Percentiles rank a stretch among this genome's conserved stretches.
Conservation (phyloP, 1,284 basidiomycete species). For the Lentinula novae-zelandiae region DNA sequence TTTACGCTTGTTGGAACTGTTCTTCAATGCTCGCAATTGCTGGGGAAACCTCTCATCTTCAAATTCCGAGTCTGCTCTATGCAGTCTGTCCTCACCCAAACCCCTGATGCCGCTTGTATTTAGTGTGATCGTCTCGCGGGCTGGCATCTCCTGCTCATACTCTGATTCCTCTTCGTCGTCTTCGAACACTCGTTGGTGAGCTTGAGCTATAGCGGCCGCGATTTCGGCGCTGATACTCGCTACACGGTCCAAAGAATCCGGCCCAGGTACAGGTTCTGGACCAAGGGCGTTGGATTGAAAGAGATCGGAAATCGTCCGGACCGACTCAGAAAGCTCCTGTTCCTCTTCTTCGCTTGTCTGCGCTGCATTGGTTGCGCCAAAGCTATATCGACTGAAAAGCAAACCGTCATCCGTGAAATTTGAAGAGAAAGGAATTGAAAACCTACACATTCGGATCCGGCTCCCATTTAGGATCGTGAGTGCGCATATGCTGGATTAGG, state of each 20-base stretch:
- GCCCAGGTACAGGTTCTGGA: conserved; percentile 18
- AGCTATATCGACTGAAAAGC: conserved; percentile 61
- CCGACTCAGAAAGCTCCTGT: conserved; percentile 59
- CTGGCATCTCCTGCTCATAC: conserved; percentile 45
- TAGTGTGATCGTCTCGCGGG: conserved; percentile 44
- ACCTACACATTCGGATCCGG: conserved; percentile 77
- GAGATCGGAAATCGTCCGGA: conserved; percentile 65
- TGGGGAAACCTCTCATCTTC: conserved; percentile 60
- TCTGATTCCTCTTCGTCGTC: conserved; percentile 48
- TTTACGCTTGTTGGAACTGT: conserved; percentile 5
- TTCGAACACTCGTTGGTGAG: conserved; percentile 45
- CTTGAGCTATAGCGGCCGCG: conserved; percentile 68
- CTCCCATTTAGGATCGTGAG: conserved; percentile 77
- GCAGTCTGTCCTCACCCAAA: conserved; percentile 15
- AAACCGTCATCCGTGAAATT: conserved; percentile 14
- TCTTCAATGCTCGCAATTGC: conserved; percentile 56
- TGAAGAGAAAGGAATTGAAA: conserved; percentile 3
- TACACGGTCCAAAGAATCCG: conserved; percentile 54
- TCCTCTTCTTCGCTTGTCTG: conserved; percentile 47
- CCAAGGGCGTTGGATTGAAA: conserved; percentile 43
- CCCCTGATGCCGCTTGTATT: conserved; percentile 60
- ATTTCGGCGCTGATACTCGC: conserved; percentile 72
- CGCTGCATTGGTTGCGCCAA: conserved; percentile 66
- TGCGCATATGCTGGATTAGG: conserved; percentile 77
- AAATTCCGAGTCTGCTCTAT: conserved; percentile 32